Evolutionary conservation across 805 yeast genomes (phyloP).

Genomic region (Wickerhamiella dianesei): DNA sequence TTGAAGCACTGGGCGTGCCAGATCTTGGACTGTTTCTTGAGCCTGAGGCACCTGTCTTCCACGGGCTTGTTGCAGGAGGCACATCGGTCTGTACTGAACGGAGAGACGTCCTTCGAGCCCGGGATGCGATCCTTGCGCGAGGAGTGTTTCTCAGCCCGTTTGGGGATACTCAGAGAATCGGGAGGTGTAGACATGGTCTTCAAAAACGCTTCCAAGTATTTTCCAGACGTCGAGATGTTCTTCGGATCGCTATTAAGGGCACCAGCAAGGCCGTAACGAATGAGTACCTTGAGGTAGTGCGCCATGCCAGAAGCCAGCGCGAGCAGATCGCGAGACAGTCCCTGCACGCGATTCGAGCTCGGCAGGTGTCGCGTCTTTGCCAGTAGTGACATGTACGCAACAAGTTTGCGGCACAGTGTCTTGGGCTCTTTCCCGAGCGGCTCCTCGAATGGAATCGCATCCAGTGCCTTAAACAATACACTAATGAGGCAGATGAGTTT

Average conservation of each 20-base stretch:
- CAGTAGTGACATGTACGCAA: slow-evolving; percentile 73
- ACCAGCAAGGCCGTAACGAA: slow-evolving; percentile 64
- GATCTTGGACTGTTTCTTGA: slow-evolving; percentile 34
- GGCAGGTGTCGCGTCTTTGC: slow-evolving; percentile 37
- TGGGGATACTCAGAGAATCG: neutral
- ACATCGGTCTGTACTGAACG: slow-evolving; percentile 60
- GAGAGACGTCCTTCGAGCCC: slow-evolving; percentile 18
- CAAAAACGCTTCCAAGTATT: slow-evolving; percentile 47
- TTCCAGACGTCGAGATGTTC: slow-evolving; percentile 38
- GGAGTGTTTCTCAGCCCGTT: neutral
- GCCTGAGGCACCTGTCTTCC: slow-evolving; percentile 62
- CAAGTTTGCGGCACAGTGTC: slow-evolving; percentile 74
- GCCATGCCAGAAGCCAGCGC: slow-evolving; percentile 83
- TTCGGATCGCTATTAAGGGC: slow-evolving; percentile 51
- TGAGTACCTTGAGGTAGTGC: slow-evolving; percentile 74
- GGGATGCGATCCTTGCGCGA: slow-evolving; percentile 14
- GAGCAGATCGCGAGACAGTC: slow-evolving; percentile 33
- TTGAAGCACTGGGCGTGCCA: slow-evolving; percentile 74
- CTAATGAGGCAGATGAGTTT: slow-evolving; percentile 60
- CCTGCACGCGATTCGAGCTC: slow-evolving; percentile 11
- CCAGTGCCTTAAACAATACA: slow-evolving; percentile 64
- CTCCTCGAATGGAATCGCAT: slow-evolving; percentile 22
- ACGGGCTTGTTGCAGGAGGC: slow-evolving; percentile 56
- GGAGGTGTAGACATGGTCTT: neutral
- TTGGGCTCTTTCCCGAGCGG: slow-evolving; percentile 51